Evolutionary conservation across 148 eudicot genomes (phyloP).

Genomic region (Diospyros lotus): DNA sequence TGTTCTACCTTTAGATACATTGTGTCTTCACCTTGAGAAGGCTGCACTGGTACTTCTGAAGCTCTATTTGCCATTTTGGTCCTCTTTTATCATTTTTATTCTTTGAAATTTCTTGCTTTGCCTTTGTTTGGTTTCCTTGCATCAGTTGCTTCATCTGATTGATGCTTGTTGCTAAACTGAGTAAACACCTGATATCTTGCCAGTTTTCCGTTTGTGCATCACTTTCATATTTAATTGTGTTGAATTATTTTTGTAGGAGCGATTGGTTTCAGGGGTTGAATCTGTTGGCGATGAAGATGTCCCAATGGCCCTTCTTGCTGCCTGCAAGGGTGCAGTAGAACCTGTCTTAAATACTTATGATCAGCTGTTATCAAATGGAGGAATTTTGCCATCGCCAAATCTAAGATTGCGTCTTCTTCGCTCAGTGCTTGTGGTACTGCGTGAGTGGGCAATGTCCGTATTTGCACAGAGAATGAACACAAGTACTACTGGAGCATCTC

Average conservation of each 20-base stretch:
- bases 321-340: slow-evolving; percentile 87
- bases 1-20: slow-evolving; percentile 76
- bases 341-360: slow-evolving; percentile 87
- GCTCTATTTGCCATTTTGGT: not conserved
- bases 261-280: slow-evolving; percentile 63
- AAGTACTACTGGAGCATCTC: slow-evolving; percentile 83
- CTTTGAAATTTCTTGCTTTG: not conserved
- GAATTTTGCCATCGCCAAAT: slow-evolving; percentile 66
- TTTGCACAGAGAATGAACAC: slow-evolving; percentile 82
- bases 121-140: not conserved
- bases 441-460: slow-evolving; percentile 83
- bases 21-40: slow-evolving; percentile 95
- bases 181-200: not conserved
- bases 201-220: not conserved
- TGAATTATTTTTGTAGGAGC: slow-evolving; percentile 44
- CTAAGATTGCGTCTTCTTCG: slow-evolving; percentile 80
- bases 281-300: slow-evolving; percentile 85
- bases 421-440: slow-evolving; percentile 71
- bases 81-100: slow-evolving; percentile 1
- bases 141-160: not conserved
- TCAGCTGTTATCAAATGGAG: slow-evolving; percentile 77
- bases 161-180: slow-evolving; percentile 6
- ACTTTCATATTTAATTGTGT: not conserved
- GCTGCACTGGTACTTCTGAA: slow-evolving; percentile 69
- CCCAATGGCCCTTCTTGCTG: slow-evolving; percentile 84